These are phyloP conservation scores for Pichia rugopelliculosa DNA, from an alignment of 805 yeast species.

Conservation along the genomic window DNA sequence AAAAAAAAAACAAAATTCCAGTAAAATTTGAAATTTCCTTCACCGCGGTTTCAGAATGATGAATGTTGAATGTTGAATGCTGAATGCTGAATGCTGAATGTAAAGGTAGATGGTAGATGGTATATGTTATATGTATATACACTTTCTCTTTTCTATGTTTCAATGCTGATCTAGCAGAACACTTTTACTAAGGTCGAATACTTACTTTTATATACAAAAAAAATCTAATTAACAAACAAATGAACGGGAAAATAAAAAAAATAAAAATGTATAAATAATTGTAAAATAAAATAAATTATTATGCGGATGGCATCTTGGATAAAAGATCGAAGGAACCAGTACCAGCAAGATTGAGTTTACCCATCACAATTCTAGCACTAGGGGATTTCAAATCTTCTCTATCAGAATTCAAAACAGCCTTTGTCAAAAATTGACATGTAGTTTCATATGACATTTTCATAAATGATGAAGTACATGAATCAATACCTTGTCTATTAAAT, in stretches of 20 bases:
- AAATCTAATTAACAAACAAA: background rate
- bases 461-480: slow-evolving; percentile 88
- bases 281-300: background rate
- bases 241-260: background rate
- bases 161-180: no score
- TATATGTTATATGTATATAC: no score
- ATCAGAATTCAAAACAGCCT: slow-evolving; percentile 90
- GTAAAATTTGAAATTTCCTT: no score
- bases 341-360: slow-evolving; percentile 86
- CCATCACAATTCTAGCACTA: slow-evolving; percentile 86
- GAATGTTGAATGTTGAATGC: no score
- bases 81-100: no score
- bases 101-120: no score
- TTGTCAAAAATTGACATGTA: slow-evolving; percentile 93
- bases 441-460: slow-evolving; percentile 99
- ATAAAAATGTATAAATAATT: background rate
- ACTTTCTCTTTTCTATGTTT: no score
- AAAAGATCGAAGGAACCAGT: slow-evolving; percentile 91
- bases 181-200: background rate
- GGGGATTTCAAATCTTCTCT: slow-evolving; percentile 86
- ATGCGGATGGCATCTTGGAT: slow-evolving; percentile 36
- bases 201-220: background rate
- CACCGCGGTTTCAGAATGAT: no score
- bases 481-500: slow-evolving; percentile 97
- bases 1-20: no score